Evolutionary conservation across 345 rosid species (phyloP).

Genomic region (Aurinia saxatilis): DNA sequence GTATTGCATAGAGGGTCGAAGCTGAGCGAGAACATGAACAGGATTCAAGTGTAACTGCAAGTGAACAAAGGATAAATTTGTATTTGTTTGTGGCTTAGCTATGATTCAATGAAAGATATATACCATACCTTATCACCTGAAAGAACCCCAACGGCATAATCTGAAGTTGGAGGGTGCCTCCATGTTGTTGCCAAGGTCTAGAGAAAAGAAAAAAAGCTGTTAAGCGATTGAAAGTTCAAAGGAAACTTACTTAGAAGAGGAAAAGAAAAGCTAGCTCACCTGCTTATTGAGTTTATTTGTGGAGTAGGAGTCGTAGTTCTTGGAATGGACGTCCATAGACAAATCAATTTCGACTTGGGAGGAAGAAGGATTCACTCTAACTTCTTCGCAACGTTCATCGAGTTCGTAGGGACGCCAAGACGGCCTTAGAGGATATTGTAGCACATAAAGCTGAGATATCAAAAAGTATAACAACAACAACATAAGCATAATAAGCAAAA

Average conservation of each 20-base stretch:
- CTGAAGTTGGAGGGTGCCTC: slow-evolving; percentile 36
- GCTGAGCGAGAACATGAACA: slow-evolving; percentile 75
- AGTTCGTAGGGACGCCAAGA: slow-evolving; percentile 87
- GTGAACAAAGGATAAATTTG: background rate
- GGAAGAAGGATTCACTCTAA: slow-evolving; percentile 60
- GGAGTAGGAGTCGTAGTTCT: slow-evolving; percentile 41
- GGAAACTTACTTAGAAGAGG: background rate
- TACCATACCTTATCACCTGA: slow-evolving; percentile 74
- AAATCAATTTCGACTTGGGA: slow-evolving; percentile 69
- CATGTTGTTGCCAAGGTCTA: slow-evolving; percentile 61
- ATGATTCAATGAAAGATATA: background rate
- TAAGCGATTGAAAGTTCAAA: background rate
- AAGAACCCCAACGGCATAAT: slow-evolving; percentile 73
- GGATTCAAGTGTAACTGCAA: slow-evolving; percentile 91
- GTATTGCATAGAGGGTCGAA: slow-evolving; percentile 61
- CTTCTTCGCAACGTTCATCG: slow-evolving; percentile 78
- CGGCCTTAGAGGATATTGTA: slow-evolving; percentile 83
- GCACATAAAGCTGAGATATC: slow-evolving; percentile 58
- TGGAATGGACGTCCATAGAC: slow-evolving; percentile 45
- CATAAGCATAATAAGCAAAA: no score
- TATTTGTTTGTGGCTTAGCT: no score
- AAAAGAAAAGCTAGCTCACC: slow-evolving; percentile 46
- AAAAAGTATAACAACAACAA: background rate
- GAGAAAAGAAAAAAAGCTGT: background rate
- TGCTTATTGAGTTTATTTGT: slow-evolving; percentile 43